These are phyloP conservation scores for Suhomyces maxii DNA, from an alignment of 1,139 yeast genomes.

Conservation along the genomic window DNA sequence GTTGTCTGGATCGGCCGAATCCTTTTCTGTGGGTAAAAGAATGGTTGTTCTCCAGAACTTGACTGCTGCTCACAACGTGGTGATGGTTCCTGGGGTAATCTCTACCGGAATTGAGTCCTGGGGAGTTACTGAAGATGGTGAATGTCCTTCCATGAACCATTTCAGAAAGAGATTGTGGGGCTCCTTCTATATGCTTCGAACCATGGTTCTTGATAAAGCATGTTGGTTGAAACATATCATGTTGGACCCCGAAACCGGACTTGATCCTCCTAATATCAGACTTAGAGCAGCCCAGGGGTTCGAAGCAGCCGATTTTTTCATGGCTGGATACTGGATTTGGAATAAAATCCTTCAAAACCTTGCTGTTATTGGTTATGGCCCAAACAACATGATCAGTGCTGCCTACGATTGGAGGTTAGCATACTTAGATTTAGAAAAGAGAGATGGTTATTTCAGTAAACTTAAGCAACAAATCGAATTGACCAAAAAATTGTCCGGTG, in stretches of 20 bases:
- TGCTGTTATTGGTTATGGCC: slow-evolving; percentile 92
- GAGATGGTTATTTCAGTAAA: slow-evolving; percentile 83
- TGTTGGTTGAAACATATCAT: slow-evolving; percentile 93
- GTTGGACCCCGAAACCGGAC: slow-evolving; percentile 87
- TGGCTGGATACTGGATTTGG: slow-evolving; percentile 99
- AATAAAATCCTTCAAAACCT: slow-evolving; percentile 88
- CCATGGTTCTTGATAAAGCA: slow-evolving; percentile 86
- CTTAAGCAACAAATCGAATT: slow-evolving; percentile 73
- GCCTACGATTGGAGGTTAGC: slow-evolving; percentile 96
- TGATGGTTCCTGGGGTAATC: slow-evolving; percentile 94
- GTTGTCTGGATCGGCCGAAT: slow-evolving; percentile 63
- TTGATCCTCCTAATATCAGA: slow-evolving; percentile 82
- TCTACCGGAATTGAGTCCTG: slow-evolving; percentile 95
- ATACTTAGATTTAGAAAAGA: slow-evolving; percentile 78
- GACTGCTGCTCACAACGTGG: slow-evolving; percentile 68
- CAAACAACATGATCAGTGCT: slow-evolving; percentile 86
- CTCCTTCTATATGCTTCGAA: slow-evolving; percentile 87
- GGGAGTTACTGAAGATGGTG: slow-evolving; percentile 67
- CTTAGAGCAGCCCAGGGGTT: slow-evolving; percentile 93
- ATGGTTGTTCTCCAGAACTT: slow-evolving; percentile 53
- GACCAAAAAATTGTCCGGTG: slow-evolving; percentile 48
- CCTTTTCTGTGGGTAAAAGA: slow-evolving; percentile 83
- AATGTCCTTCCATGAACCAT: slow-evolving; percentile 79
- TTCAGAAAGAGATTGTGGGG: slow-evolving; percentile 96
- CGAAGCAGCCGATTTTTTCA: slow-evolving; percentile 94